Conservation (phyloP, 352 stramenopile genomes). For the Phytophthora capsici region DNA sequence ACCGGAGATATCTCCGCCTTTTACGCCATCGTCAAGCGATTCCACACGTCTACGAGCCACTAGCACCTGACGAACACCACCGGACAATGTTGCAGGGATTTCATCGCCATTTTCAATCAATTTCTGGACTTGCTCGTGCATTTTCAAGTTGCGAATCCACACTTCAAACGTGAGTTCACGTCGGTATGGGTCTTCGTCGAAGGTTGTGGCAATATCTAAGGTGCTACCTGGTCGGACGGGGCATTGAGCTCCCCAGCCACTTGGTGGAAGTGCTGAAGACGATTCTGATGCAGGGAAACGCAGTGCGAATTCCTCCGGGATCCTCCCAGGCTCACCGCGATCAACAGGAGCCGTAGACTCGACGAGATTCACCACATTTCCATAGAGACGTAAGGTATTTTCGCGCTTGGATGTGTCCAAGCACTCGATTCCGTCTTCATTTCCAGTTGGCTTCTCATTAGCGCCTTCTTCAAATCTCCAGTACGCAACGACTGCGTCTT, state of each 20-base stretch:
- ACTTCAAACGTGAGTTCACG: conserved; percentile 78
- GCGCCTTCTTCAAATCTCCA: conserved; percentile 88
- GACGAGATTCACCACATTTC: conserved; percentile 46
- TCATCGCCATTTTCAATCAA: conserved; percentile 30
- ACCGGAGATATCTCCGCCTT: conserved; percentile 27
- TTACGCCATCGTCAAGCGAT: conserved; percentile 26
- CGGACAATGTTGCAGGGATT: conserved; percentile 10
- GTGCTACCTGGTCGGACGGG: conserved; percentile 58
- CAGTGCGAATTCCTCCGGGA: conserved; percentile 74
- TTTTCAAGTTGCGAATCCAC: conserved; percentile 72
- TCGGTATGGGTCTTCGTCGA: conserved; percentile 84
- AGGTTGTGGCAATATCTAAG: conserved; percentile 71
- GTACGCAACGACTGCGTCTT: conserved; percentile 85
- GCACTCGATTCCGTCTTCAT: conserved; percentile 50
- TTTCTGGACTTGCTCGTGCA: conserved; percentile 43
- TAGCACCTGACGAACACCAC: conserved; percentile 24
- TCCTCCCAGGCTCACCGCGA: conserved; percentile 67
- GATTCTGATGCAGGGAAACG: conserved; percentile 46
- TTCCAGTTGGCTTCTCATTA: conserved; percentile 21
- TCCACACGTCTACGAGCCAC: conserved; percentile 28
- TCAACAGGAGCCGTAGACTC: conserved; percentile 75
- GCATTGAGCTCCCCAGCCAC: conserved; percentile 62
- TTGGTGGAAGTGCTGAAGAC: conserved; percentile 8
- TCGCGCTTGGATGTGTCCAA: conserved; percentile 86
- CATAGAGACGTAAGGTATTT: conserved; percentile 70